These are phyloP conservation scores for Vanrija sp. DNA, from an alignment of 1,284 basidiomycete genomes.

Conservation along the genomic window DNA sequence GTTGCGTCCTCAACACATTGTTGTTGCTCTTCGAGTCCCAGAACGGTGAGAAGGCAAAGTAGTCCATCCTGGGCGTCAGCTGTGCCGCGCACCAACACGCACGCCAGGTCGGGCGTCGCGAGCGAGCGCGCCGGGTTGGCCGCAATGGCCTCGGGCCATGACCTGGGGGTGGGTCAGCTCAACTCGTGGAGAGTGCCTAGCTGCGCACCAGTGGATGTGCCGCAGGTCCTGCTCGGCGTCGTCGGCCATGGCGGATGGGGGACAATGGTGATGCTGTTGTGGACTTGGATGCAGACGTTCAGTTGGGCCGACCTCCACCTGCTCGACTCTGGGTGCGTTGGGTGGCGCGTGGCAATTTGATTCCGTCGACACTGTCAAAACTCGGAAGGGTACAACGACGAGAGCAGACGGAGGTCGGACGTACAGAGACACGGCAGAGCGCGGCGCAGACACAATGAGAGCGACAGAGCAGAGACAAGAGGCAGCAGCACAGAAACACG, in stretches of 20 bases:
- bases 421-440: background rate
- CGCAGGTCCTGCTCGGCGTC: constrained; percentile 38
- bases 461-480: too few relatives aligned
- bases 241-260: constrained; percentile 20
- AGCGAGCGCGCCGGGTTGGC: constrained; percentile 37
- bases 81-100: constrained; percentile 2
- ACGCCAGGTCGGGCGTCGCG: constrained; percentile 39
- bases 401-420: too few relatives aligned
- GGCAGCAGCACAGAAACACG: too few relatives aligned
- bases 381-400: background rate
- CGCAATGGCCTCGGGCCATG: constrained; percentile 43
- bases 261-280: background rate
- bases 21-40: constrained; percentile 44
- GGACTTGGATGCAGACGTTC: too few relatives aligned
- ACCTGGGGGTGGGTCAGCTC: constrained; percentile 19
- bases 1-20: constrained; percentile 35
- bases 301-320: constrained; percentile 7
- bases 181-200: too few relatives aligned
- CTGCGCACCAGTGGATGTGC: constrained; percentile 42
- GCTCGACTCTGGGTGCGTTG: background rate
- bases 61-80: constrained; percentile 36
- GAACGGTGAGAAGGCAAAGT: constrained; percentile 46
- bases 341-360: background rate
- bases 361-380: background rate
- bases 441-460: too few relatives aligned